Evolutionary conservation across 1,284 basidiomycete genomes (phyloP).

Genomic region (Leccinum angustisporum): DNA sequence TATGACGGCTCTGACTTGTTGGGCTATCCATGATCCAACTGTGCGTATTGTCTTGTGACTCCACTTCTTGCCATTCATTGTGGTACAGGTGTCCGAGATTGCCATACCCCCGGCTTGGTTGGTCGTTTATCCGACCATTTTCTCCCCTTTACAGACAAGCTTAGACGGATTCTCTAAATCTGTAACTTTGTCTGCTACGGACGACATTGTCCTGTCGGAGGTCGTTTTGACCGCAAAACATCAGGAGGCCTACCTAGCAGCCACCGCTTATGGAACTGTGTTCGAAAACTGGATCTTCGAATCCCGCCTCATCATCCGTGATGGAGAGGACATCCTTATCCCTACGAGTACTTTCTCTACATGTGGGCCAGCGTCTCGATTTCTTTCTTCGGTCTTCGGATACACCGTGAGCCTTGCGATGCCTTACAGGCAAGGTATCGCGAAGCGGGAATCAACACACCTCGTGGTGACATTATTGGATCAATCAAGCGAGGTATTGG

Average conservation of each 20-base stretch:
- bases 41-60: slow-evolving; percentile 18
- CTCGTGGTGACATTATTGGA: slow-evolving; percentile 52
- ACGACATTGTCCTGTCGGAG: slow-evolving; percentile 36
- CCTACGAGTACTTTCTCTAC: slow-evolving; percentile 20
- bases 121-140: slow-evolving; percentile 28
- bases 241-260: slow-evolving; percentile 38
- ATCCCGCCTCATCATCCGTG: slow-evolving; percentile 46
- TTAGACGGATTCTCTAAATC: slow-evolving; percentile 15
- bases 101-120: slow-evolving; percentile 31
- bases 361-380: slow-evolving; percentile 17
- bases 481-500: slow-evolving; percentile 11
- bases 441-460: slow-evolving; percentile 50
- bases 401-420: slow-evolving; percentile 53
- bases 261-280: slow-evolving; percentile 19
- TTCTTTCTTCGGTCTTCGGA: slow-evolving; percentile 31
- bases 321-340: slow-evolving; percentile 44
- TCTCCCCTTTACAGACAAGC: slow-evolving; percentile 20
- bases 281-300: slow-evolving; percentile 31
- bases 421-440: slow-evolving; percentile 73
- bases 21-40: slow-evolving; percentile 26
- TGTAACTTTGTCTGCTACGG: slow-evolving; percentile 20
- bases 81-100: slow-evolving; percentile 27
- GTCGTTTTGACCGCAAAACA: slow-evolving; percentile 51
- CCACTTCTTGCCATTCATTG: slow-evolving; percentile 10
- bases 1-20: slow-evolving; percentile 25